A percentile compares a stretch with the other conserved stretches of the same genome.
phyloP scores from a whole-genome alignment of 75 land plant genomes.

The Picea sitchensis region DNA sequence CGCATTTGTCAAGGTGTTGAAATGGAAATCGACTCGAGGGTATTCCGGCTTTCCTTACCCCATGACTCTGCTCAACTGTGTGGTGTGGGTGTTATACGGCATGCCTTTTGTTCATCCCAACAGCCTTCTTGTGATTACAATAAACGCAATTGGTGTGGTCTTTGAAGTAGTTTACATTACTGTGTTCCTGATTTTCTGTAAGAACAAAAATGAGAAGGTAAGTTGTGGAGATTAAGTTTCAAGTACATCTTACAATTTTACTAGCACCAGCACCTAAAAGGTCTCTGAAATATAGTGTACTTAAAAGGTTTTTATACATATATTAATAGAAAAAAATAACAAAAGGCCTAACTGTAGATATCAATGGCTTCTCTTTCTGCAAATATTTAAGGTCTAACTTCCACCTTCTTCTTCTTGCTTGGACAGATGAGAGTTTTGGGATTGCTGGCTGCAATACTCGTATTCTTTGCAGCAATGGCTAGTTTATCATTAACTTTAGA shows the following conservation, averaged over 20 bases:
- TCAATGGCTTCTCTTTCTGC: not conserved
- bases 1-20: conserved; percentile 40
- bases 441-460: too few species aligned
- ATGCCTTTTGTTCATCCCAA: conserved; percentile 45
- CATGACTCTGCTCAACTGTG: conserved; percentile 53
- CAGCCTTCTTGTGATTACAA: conserved; percentile 49
- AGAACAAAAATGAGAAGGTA: not conserved
- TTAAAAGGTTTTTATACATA: not conserved
- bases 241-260: too few species aligned
- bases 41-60: conserved; percentile 54
- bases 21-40: conserved; percentile 32
- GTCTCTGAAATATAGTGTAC: too few species aligned
- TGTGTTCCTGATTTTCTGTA: conserved; percentile 36
- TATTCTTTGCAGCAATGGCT: too few species aligned
- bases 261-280: not conserved
- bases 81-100: conserved; percentile 68
- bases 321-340: too few species aligned
- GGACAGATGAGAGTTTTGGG: too few species aligned
- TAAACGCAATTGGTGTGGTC: conserved; percentile 42
- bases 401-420: too few species aligned
- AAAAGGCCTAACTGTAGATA: conserved; percentile 10
- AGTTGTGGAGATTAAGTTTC: not conserved
- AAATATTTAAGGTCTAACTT: not conserved
- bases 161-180: conserved; percentile 34
- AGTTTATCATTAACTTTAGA: too few species aligned